Evolutionary conservation across 306 rosid species (phyloP).

Genomic region (Vigna trinervia): DNA sequence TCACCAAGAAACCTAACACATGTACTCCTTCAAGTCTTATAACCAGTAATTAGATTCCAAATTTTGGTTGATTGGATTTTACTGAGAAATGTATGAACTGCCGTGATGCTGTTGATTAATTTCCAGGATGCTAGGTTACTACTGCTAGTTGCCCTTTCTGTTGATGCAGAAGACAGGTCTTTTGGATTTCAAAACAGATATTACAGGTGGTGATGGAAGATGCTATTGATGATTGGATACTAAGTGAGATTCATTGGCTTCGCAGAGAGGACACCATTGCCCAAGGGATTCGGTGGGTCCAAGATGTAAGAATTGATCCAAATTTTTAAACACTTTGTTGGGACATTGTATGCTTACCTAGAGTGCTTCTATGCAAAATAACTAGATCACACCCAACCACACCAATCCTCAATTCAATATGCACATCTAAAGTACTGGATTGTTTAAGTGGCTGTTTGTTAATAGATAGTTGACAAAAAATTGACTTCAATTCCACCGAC

Average conservation of each 20-base stretch:
- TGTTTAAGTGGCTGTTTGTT: not conserved
- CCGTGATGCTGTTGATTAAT: conserved; percentile 2
- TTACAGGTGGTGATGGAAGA: conserved; percentile 95
- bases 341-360: conserved; percentile 16
- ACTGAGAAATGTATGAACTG: conserved; percentile 15
- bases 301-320: conserved; percentile 77
- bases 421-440: conserved; percentile 3
- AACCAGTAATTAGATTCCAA: conserved; percentile 29
- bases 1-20: too few species aligned
- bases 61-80: conserved; percentile 5
- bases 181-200: conserved; percentile 98
- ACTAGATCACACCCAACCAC: not conserved
- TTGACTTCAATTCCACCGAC: not conserved
- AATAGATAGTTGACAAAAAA: not conserved
- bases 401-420: not conserved
- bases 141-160: conserved; percentile 31
- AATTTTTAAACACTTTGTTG: conserved; percentile 1
- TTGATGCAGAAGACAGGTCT: conserved; percentile 88
- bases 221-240: conserved; percentile 95
- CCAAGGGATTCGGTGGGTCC: conserved; percentile 89
- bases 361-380: not conserved
- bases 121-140: conserved; percentile 28
- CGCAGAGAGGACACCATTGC: conserved; percentile 83
- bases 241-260: conserved; percentile 87
- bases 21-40: not conserved